Percentiles rank a stretch among this genome's conserved stretches.
Evolutionary conservation across 768 basidiomycete genomes (phyloP).

Genomic region (Calocybe indica): DNA sequence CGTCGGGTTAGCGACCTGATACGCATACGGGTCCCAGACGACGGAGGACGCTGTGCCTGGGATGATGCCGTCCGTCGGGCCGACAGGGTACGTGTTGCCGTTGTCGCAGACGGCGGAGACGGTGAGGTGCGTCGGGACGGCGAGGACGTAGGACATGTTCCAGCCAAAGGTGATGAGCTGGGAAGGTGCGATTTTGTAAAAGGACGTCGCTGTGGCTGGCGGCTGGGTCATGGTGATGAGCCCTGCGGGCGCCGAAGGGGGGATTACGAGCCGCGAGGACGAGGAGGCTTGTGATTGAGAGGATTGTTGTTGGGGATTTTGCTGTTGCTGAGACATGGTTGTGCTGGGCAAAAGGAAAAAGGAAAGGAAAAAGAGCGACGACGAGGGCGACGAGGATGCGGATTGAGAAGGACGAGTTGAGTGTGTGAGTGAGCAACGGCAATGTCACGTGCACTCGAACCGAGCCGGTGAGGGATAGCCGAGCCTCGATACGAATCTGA

Average conservation of each 20-base stretch:
- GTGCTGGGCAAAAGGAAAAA: not conserved
- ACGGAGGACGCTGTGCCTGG: slow-evolving; percentile 65
- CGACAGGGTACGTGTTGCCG: slow-evolving; percentile 86
- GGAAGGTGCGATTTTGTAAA: slow-evolving; percentile 77
- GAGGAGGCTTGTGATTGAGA: slow-evolving; percentile 1
- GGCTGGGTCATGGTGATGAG: slow-evolving; percentile 75
- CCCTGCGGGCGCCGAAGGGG: slow-evolving; percentile 51
- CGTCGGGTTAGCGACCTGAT: slow-evolving; percentile 54
- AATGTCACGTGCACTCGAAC: no score
- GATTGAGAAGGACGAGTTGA: not conserved
- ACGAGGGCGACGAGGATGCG: not conserved
- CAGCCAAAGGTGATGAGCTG: slow-evolving; percentile 84
- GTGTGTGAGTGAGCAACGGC: no score
- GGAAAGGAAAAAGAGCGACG: not conserved
- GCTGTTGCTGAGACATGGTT: not conserved
- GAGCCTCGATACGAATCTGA: no score
- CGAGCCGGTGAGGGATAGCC: no score
- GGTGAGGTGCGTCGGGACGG: slow-evolving; percentile 69
- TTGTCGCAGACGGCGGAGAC: slow-evolving; percentile 80
- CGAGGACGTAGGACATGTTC: slow-evolving; percentile 77
- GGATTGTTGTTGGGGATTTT: not conserved
- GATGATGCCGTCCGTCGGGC: slow-evolving; percentile 67
- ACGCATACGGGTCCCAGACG: slow-evolving; percentile 77
- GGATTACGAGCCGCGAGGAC: slow-evolving; percentile 27
- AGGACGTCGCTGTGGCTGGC: slow-evolving; percentile 74